Conservation (phyloP, 2,329 filamentous ascomycete genomes). For the Sporothrix humicola region DNA sequence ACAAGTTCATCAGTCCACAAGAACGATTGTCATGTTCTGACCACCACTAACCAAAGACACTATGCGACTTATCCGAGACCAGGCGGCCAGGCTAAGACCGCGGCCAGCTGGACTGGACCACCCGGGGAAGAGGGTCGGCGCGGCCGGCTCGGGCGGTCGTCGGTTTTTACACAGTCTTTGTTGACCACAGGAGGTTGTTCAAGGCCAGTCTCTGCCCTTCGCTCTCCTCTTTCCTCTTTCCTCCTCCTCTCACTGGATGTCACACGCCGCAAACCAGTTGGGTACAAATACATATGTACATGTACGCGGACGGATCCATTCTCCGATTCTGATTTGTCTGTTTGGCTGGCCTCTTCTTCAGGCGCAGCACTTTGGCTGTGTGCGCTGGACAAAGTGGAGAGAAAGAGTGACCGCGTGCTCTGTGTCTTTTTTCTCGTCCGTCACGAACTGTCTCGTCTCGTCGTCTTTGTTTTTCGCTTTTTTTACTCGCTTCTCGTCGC, state of each 20-base stretch:
- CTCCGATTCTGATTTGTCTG: conserved; percentile 19
- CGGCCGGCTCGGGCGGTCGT: conserved; percentile 29
- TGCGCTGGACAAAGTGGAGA: conserved; percentile 18
- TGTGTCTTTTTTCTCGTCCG: not conserved
- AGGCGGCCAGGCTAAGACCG: not conserved
- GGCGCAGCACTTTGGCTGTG: not conserved
- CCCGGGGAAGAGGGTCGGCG: conserved; percentile 32
- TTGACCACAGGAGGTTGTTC: not conserved
- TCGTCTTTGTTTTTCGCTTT: too few relatives aligned
- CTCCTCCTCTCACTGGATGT: not conserved
- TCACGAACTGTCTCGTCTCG: too few relatives aligned
- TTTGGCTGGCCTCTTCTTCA: not conserved
- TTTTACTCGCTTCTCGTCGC: not conserved
- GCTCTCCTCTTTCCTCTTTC: not conserved
- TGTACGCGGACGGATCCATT: conserved; percentile 6
- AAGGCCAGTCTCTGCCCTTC: not conserved
- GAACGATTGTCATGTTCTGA: too few relatives aligned
- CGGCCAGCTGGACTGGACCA: conserved; percentile 6
- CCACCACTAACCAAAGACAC: too few relatives aligned
- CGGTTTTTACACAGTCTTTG: not conserved
- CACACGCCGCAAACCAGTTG: conserved; percentile 19
- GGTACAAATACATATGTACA: conserved; percentile 33
- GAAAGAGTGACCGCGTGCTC: not conserved
- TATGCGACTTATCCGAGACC: not conserved
- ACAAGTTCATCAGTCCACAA: not conserved